Conservation (phyloP, 306 rosid species). For the Castanopsis chinensis region DNA sequence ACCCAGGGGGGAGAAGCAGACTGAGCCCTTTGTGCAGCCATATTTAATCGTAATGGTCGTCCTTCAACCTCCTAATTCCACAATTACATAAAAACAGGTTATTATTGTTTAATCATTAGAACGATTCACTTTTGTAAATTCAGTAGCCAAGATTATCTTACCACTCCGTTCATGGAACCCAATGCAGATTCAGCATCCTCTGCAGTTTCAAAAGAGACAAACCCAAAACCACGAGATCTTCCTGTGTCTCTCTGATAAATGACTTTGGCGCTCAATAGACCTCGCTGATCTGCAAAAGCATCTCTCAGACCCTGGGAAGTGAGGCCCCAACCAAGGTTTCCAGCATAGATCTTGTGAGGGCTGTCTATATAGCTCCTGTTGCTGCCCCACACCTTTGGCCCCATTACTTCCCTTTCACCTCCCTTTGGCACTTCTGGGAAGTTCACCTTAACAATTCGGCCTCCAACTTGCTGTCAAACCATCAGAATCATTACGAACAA, state of each 20-base stretch:
- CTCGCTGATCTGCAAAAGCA: slow-evolving; percentile 75
- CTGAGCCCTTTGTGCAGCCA: slow-evolving; percentile 44
- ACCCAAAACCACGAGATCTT: slow-evolving; percentile 87
- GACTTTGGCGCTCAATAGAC: slow-evolving; percentile 81
- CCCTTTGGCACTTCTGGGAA: slow-evolving; percentile 95
- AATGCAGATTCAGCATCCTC: slow-evolving; percentile 62
- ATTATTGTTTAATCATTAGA: slow-evolving; percentile 1
- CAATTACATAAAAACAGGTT: slow-evolving; percentile 4
- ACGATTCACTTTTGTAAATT: background rate
- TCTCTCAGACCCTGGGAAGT: slow-evolving; percentile 73
- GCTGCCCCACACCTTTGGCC: slow-evolving; percentile 46
- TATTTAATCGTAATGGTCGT: slow-evolving; percentile 65
- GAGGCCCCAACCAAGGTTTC: slow-evolving; percentile 87
- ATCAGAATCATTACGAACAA: slow-evolving; percentile 22
- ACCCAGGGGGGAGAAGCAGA: slow-evolving; percentile 31
- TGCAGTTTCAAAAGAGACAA: slow-evolving; percentile 71
- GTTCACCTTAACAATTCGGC: slow-evolving; percentile 76
- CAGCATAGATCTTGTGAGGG: slow-evolving; percentile 87
- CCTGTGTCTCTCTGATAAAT: slow-evolving; percentile 71
- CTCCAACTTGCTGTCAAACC: slow-evolving; percentile 72
- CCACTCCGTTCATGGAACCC: slow-evolving; percentile 77
- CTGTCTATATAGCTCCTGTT: slow-evolving; percentile 69
- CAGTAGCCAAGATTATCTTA: slow-evolving; percentile 37
- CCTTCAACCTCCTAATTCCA: slow-evolving; percentile 71
- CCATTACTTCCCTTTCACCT: slow-evolving; percentile 82